These are phyloP conservation scores for Brettanomyces naardenensis DNA, from an alignment of 805 yeast genomes.

Conservation along the genomic window DNA sequence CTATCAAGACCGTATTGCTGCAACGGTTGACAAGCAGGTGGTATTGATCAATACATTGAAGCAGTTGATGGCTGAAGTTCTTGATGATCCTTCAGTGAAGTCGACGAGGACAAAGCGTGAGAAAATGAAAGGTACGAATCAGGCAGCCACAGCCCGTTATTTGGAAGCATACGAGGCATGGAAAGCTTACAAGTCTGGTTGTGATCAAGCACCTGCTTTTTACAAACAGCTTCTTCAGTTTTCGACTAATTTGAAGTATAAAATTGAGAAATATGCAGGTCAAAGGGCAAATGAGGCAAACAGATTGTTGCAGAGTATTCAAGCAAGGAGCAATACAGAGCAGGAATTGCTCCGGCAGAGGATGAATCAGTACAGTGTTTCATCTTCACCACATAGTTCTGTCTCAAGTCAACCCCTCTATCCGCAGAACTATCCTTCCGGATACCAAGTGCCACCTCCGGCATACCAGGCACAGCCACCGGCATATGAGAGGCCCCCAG, in stretches of 20 bases:
- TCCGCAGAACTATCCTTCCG: not conserved
- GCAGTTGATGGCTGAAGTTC: constrained; percentile 32
- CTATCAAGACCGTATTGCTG: constrained; percentile 56
- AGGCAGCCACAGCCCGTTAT: constrained; percentile 32
- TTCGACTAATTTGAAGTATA: constrained; percentile 21
- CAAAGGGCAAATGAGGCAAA: constrained; percentile 23
- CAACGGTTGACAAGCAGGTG: constrained; percentile 60
- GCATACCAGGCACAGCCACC: not conserved
- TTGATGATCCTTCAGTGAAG: constrained; percentile 40
- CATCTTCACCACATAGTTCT: too few relatives aligned
- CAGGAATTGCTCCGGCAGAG: constrained; percentile 2
- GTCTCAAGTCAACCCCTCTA: too few relatives aligned
- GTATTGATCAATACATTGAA: constrained; percentile 35
- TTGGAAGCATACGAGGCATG: constrained; percentile 48
- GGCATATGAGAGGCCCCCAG: not conserved
- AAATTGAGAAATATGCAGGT: constrained; percentile 21
- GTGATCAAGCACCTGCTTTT: constrained; percentile 53
- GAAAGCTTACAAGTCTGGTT: constrained; percentile 50
- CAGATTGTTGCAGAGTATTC: constrained; percentile 5
- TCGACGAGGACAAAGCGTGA: constrained; percentile 35
- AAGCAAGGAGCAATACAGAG: not conserved
- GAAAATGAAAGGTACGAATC: constrained; percentile 29
- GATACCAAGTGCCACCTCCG: too few relatives aligned
- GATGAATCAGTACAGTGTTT: constrained; percentile 1
- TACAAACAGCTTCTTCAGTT: constrained; percentile 43